Evolutionary conservation across 495 filamentous ascomycete species (phyloP).

Genomic region (Neurospora hispaniola): DNA sequence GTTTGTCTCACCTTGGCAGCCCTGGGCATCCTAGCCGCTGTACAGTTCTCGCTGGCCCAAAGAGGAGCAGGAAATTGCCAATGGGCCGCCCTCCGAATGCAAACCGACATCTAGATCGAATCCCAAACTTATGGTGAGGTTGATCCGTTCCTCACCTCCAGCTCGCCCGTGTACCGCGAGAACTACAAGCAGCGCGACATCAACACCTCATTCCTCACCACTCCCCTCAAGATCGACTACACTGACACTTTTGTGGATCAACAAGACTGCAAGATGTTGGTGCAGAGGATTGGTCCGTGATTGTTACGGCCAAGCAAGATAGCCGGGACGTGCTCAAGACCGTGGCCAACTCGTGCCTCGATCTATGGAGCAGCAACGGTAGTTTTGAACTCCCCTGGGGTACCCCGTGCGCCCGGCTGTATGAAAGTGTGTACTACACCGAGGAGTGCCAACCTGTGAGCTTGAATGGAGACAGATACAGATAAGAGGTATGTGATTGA

Average conservation of each 20-base stretch:
- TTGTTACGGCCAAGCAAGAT: conserved; percentile 12
- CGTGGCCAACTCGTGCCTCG: conserved; percentile 20
- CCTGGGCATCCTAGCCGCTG: background rate
- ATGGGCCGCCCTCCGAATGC: background rate
- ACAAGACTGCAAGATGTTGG: conserved; percentile 29
- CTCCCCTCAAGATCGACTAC: conserved; percentile 36
- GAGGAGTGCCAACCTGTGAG: background rate
- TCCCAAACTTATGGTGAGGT: background rate
- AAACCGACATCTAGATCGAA: background rate
- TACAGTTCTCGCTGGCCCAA: background rate
- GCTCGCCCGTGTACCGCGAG: conserved; percentile 18
- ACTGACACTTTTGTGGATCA: conserved; percentile 39
- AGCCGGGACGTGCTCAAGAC: conserved; percentile 10
- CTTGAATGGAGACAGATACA: conserved; percentile 11
- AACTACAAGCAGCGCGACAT: conserved; percentile 32
- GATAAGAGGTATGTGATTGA: conserved; percentile 33
- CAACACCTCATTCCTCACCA: conserved; percentile 28
- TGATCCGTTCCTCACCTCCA: background rate
- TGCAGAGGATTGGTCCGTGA: conserved; percentile 18
- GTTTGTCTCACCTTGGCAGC: background rate
- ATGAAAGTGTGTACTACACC: conserved; percentile 17
- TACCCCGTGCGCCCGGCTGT: conserved; percentile 17
- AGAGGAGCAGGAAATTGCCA: background rate
- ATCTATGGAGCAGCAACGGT: conserved; percentile 15
- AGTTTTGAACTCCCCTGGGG: conserved; percentile 17